Evolutionary conservation across 306 rosid genomes (phyloP), one percentile per base, ranked within the genome.

Genomic region (Cicer yamashitae): DNA sequence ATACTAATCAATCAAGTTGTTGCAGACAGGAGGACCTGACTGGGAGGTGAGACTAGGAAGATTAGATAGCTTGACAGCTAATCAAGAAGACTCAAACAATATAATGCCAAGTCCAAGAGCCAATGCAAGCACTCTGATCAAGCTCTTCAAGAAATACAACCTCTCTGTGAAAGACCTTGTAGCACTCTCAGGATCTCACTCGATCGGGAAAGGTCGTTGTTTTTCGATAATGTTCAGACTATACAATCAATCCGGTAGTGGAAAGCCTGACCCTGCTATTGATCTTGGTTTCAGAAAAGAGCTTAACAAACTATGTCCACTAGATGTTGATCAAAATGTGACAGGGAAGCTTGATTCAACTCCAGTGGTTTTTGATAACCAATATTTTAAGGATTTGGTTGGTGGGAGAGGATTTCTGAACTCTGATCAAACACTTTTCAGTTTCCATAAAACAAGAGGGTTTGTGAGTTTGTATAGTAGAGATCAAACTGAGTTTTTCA

Each of bases 91-190:
- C 60, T 88, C 98, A 9, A 47, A 80, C 78, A 74, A 84, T 3
- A 78, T 94, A 38, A 94, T 94, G 98, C 98, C 97, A 0, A 91
- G 96, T 53, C 97, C 96, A 85, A 90, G 97, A 85, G 84, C 96
- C 57, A 87, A 90, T 69, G 97, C 98, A 43, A 86, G 68, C 40
- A 37, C 10, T 52, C 98, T 94, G n/a, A 86, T 91, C 8, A 74
- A 71, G 14, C 96, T 94, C 20, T 94, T 91, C 60, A 37, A 69
- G 0, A 84, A 44, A 17, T 88, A 6, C 52, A 79, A 85, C 56
- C 93, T 94, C 5, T 76, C 75, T 8, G 84, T 89, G 17, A 76
- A 80, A 59, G 94, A 91, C 73, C 87, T 91, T 0, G 96, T 94
- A 10, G 90, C 96, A 61, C 96, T 94, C 68, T 91, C 98, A 7